phyloP scores from a whole-genome alignment of 192 early-diverging fungal genomes.

The Cetraspora pellucida region DNA sequence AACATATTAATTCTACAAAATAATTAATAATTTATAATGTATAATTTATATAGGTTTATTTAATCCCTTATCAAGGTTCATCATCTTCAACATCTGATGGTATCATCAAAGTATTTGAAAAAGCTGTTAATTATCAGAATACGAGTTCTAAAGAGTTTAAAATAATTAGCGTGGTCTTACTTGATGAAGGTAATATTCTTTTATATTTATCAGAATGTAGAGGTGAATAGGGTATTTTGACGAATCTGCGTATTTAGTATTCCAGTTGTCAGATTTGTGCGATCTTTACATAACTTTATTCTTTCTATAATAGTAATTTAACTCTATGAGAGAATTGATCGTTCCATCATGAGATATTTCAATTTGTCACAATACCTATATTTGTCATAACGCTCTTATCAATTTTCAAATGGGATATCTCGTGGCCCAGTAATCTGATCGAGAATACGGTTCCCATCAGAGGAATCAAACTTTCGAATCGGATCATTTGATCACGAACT shows the following conservation, averaged over 20 bases:
- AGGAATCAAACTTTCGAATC: no score
- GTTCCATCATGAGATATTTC: no score
- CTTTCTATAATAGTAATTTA: not conserved
- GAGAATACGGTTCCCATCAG: no score
- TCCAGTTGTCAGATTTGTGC: not conserved
- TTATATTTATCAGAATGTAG: no score
- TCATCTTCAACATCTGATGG: slow-evolving; percentile 36
- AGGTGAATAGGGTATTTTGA: no score
- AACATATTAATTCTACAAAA: not conserved
- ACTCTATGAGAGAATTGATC: no score
- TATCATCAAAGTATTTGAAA: slow-evolving; percentile 34
- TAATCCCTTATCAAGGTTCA: slow-evolving; percentile 36
- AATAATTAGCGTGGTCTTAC: slow-evolving; percentile 28
- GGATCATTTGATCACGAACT: no score
- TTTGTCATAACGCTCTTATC: no score
- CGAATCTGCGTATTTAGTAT: no score
- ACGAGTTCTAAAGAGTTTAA: slow-evolving; percentile 22
- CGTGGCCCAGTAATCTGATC: no score
- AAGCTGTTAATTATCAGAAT: slow-evolving; percentile 25
- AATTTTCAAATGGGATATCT: no score
- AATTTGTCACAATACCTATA: no score
- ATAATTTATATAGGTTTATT: slow-evolving; percentile 26
- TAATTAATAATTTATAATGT: not conserved
- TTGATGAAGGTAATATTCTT: slow-evolving; percentile 24
- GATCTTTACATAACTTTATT: not conserved